Percentiles rank a stretch among this genome's conserved stretches.
phyloP scores from a whole-genome alignment of 1,284 basidiomycete species.

The Cystobasidium pallidum region DNA sequence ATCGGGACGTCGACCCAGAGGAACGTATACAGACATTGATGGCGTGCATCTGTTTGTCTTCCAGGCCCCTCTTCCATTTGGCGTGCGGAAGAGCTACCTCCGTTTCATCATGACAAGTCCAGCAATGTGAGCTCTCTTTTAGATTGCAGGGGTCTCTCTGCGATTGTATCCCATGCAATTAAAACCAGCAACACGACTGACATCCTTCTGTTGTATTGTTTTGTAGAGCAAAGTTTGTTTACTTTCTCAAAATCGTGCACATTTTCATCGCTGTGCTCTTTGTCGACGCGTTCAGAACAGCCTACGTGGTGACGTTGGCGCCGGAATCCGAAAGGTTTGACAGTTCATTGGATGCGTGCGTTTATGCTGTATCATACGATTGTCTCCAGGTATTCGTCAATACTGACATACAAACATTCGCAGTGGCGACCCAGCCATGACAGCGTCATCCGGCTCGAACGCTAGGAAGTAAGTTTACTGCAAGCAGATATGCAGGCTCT shows the following conservation, averaged over 20 bases:
- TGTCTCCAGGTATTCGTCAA: too few species aligned
- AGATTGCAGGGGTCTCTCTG: neutral
- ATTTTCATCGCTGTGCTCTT: constrained; percentile 41
- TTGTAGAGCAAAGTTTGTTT: constrained; percentile 24
- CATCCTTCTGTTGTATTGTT: too few species aligned
- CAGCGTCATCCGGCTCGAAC: constrained; percentile 20
- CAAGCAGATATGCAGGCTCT: neutral
- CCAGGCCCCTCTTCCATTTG: constrained; percentile 40
- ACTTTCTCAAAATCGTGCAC: constrained; percentile 38
- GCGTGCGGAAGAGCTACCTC: constrained; percentile 35
- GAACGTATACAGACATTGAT: too few species aligned
- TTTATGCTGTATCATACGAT: too few species aligned
- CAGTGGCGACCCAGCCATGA: constrained; percentile 37
- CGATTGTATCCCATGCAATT: too few species aligned
- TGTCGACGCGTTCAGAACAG: constrained; percentile 37
- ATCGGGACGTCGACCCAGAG: too few species aligned
- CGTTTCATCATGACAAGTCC: constrained; percentile 39
- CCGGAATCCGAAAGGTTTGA: constrained; percentile 31
- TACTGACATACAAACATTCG: neutral
- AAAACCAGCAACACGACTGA: too few species aligned
- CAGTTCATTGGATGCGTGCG: constrained; percentile 40
- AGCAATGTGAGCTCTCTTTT: constrained; percentile 24
- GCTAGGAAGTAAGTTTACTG: constrained; percentile 25
- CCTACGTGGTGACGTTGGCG: constrained; percentile 30
- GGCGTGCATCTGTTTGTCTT: neutral